Evolutionary conservation across 2,329 filamentous ascomycete genomes (phyloP).

Genomic region (Neoscytalidium dimidiatum): DNA sequence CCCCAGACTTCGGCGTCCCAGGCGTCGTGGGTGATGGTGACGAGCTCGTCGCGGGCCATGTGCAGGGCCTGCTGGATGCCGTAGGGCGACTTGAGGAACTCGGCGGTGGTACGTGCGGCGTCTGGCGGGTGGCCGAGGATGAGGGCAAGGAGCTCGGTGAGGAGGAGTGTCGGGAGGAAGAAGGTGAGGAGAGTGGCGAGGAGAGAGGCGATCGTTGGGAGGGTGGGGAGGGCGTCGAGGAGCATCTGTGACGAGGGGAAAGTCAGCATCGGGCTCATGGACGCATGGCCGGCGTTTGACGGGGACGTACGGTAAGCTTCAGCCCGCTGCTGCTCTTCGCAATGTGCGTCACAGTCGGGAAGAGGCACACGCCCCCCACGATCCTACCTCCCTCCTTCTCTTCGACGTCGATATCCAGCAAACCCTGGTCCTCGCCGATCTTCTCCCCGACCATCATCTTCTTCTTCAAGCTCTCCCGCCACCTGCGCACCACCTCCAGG

Average conservation of each 20-base stretch:
- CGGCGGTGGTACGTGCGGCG: constrained; percentile 50
- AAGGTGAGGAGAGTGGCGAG: constrained; percentile 47
- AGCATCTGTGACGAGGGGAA: constrained; percentile 15
- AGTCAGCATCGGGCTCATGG: too few species aligned
- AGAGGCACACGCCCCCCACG: constrained; percentile 39
- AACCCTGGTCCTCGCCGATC: constrained; percentile 5
- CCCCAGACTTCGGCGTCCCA: constrained; percentile 65
- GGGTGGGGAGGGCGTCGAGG: constrained; percentile 16
- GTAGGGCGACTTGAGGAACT: constrained; percentile 50
- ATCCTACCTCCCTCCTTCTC: constrained; percentile 1
- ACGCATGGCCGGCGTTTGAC: too few species aligned
- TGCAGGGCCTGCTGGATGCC: constrained; percentile 60
- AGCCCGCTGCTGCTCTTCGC: constrained; percentile 45
- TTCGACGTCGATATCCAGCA: neutral
- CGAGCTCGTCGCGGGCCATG: constrained; percentile 62
- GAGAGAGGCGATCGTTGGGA: constrained; percentile 31
- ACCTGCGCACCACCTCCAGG: constrained; percentile 42
- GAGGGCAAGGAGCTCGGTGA: constrained; percentile 44
- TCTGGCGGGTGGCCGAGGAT: constrained; percentile 46
- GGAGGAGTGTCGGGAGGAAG: constrained; percentile 41
- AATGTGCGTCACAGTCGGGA: constrained; percentile 51
- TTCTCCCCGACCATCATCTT: constrained; percentile 22
- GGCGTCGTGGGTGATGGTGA: constrained; percentile 55
- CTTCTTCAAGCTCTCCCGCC: constrained; percentile 28
- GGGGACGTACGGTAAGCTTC: constrained; percentile 39